Evolutionary conservation across 2,329 filamentous ascomycete species (phyloP).

Genomic region (Arthrobotrys iridis): DNA sequence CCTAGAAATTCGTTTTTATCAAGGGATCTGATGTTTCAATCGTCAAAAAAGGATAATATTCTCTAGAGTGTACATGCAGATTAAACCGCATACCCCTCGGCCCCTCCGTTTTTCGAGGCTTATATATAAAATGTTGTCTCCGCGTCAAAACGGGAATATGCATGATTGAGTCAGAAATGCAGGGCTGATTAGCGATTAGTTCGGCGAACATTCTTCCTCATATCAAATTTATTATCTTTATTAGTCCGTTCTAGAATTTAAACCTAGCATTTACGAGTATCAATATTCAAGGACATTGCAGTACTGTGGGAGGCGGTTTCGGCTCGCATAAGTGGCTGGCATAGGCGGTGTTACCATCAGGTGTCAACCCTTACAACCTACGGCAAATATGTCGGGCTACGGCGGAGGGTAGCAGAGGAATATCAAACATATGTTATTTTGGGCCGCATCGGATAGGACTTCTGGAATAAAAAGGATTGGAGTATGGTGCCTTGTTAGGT

Average conservation of each 20-base stretch:
- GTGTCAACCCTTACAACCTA: slow-evolving; percentile 1
- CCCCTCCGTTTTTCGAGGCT: background rate
- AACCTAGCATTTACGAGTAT: background rate
- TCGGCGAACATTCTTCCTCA: background rate
- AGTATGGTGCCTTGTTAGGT: too few species aligned
- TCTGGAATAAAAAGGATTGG: background rate
- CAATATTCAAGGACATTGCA: background rate
- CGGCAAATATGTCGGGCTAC: background rate
- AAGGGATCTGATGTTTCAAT: slow-evolving; percentile 8
- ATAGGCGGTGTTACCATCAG: slow-evolving; percentile 16
- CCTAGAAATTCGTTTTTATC: background rate
- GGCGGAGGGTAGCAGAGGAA: too few species aligned
- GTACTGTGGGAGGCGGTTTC: slow-evolving; percentile 5
- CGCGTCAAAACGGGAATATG: slow-evolving; percentile 1
- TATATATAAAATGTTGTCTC: background rate
- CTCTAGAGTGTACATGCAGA: background rate
- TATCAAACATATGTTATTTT: background rate
- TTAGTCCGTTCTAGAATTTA: background rate
- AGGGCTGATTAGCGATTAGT: background rate
- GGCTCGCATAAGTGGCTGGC: background rate
- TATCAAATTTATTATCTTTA: background rate
- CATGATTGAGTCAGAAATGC: slow-evolving; percentile 24
- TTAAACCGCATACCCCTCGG: background rate
- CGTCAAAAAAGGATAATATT: background rate
- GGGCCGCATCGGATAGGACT: background rate